Percentiles rank a stretch among this genome's conserved stretches.
These are phyloP conservation scores for Aspergillus mulundensis DNA, from an alignment of 495 filamentous ascomycete species.

Conservation along the genomic window DNA sequence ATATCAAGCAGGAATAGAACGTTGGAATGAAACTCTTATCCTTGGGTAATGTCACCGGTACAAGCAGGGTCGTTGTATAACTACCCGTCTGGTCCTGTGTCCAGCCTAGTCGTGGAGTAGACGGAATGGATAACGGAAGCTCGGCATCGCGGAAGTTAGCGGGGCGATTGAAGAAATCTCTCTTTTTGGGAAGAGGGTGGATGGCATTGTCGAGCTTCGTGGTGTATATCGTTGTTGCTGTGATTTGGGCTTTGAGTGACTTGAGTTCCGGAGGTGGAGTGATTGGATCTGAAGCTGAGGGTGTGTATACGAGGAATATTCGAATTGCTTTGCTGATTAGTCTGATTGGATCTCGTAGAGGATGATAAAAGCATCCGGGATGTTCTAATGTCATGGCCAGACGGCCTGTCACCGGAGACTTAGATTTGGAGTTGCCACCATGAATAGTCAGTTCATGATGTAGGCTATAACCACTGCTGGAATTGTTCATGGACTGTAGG, in stretches of 20 bases:
- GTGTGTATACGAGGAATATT: slow-evolving; percentile 4
- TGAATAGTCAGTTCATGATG: slow-evolving; percentile 52
- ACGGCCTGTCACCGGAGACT: slow-evolving; percentile 40
- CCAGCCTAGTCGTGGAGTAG: slow-evolving; percentile 9
- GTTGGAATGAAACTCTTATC: slow-evolving; percentile 57
- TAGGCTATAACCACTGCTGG: slow-evolving; percentile 56
- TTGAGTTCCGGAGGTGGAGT: slow-evolving; percentile 8
- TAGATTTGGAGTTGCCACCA: slow-evolving; percentile 42
- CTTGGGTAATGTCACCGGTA: slow-evolving; percentile 59
- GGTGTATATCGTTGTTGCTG: slow-evolving; percentile 15
- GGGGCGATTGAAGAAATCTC: slow-evolving; percentile 12
- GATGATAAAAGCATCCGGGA: slow-evolving; percentile 56
- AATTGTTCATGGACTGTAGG: slow-evolving; percentile 28
- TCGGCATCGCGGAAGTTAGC: slow-evolving; percentile 10
- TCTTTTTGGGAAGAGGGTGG: slow-evolving; percentile 8
- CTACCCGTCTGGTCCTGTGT: slow-evolving; percentile 9
- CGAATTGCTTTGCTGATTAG: slow-evolving; percentile 12
- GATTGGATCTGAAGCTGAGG: not conserved
- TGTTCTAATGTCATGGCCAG: slow-evolving; percentile 60
- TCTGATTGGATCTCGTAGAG: slow-evolving; percentile 20
- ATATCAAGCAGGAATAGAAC: slow-evolving; percentile 71
- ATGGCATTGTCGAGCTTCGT: not conserved
- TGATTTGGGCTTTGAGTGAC: slow-evolving; percentile 11
- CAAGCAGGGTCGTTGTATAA: slow-evolving; percentile 53
- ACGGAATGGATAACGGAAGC: slow-evolving; percentile 1